Percentiles rank a stretch among this genome's conserved stretches.
phyloP scores from a whole-genome alignment of 1,284 basidiomycete genomes.

The Mycosarcoma mackinlayi region DNA sequence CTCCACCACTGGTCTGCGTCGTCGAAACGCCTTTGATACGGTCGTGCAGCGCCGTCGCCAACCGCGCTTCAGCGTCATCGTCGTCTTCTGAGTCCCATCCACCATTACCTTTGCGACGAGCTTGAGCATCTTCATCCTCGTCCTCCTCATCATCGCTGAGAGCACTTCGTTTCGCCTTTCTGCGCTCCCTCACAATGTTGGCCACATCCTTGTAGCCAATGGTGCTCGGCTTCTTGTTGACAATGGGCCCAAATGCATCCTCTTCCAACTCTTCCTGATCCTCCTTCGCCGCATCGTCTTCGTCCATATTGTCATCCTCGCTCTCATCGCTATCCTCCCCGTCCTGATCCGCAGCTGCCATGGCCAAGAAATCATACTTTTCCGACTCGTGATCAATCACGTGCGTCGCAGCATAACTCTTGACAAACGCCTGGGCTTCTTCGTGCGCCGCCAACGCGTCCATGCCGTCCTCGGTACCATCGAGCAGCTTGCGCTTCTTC shows the following conservation, averaged over 20 bases:
- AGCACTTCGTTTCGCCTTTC: slow-evolving; percentile 18
- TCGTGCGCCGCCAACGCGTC: slow-evolving; percentile 51
- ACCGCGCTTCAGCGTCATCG: slow-evolving; percentile 14
- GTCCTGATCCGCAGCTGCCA: slow-evolving; percentile 21
- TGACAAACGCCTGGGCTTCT: slow-evolving; percentile 59
- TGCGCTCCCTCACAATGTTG: slow-evolving; percentile 11
- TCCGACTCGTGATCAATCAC: slow-evolving; percentile 37
- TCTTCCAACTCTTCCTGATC: slow-evolving; percentile 18
- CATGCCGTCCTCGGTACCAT: slow-evolving; percentile 58
- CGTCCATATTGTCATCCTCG: slow-evolving; percentile 6
- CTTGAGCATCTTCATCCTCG: background rate
- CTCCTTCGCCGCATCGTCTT: background rate
- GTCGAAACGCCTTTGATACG: slow-evolving; percentile 6
- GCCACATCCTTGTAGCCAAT: slow-evolving; percentile 26
- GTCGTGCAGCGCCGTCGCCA: slow-evolving; percentile 23
- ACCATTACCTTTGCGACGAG: background rate
- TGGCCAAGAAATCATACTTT: slow-evolving; percentile 55
- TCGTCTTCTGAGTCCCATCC: slow-evolving; percentile 38
- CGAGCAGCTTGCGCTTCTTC: slow-evolving; percentile 53
- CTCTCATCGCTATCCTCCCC: slow-evolving; percentile 11
- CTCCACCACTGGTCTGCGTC: background rate
- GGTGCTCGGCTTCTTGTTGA: slow-evolving; percentile 21
- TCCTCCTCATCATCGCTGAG: slow-evolving; percentile 29
- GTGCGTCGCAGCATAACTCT: slow-evolving; percentile 54
- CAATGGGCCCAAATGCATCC: slow-evolving; percentile 28